A percentile compares a stretch with the other conserved stretches of the same genome.
Evolutionary conservation across 2,329 filamentous ascomycete genomes (phyloP).

Genomic region (Colletotrichum paranaense): DNA sequence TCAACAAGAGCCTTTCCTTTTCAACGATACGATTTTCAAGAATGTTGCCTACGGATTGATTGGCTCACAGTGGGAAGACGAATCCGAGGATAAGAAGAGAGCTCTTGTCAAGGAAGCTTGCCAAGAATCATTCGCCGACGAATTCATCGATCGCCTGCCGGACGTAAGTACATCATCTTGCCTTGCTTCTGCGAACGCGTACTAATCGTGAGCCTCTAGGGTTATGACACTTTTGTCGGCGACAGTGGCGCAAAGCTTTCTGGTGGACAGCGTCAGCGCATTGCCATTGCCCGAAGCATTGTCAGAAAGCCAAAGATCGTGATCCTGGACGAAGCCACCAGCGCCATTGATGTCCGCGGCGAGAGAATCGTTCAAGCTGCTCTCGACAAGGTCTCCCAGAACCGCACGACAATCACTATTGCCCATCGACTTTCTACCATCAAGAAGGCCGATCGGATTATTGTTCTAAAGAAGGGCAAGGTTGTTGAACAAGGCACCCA

Average conservation of each 20-base stretch:
- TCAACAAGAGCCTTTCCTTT: constrained; percentile 76
- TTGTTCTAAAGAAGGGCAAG: constrained; percentile 78
- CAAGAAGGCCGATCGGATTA: constrained; percentile 81
- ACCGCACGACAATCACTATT: constrained; percentile 78
- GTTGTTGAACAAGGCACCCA: constrained; percentile 83
- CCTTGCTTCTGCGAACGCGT: no score
- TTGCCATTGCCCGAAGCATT: constrained; percentile 82
- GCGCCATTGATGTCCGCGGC: constrained; percentile 67
- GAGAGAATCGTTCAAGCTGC: constrained; percentile 73
- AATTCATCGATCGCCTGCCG: constrained; percentile 74
- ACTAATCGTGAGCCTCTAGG: constrained; percentile 49
- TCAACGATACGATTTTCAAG: constrained; percentile 72
- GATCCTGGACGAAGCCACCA: constrained; percentile 83
- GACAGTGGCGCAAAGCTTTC: constrained; percentile 75
- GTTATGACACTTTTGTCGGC: constrained; percentile 76
- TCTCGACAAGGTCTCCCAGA: constrained; percentile 69
- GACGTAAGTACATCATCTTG: constrained; percentile 48
- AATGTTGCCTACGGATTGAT: constrained; percentile 72
- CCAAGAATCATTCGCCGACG: constrained; percentile 74
- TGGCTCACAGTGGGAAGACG: constrained; percentile 63
- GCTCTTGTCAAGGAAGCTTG: constrained; percentile 73
- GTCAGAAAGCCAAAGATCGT: constrained; percentile 77
- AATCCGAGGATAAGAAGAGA: constrained; percentile 65
- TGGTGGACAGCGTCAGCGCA: constrained; percentile 86
- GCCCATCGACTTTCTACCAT: constrained; percentile 82